Conservation (phyloP, 495 filamentous ascomycete genomes). For the Glarea lozoyensis region DNA sequence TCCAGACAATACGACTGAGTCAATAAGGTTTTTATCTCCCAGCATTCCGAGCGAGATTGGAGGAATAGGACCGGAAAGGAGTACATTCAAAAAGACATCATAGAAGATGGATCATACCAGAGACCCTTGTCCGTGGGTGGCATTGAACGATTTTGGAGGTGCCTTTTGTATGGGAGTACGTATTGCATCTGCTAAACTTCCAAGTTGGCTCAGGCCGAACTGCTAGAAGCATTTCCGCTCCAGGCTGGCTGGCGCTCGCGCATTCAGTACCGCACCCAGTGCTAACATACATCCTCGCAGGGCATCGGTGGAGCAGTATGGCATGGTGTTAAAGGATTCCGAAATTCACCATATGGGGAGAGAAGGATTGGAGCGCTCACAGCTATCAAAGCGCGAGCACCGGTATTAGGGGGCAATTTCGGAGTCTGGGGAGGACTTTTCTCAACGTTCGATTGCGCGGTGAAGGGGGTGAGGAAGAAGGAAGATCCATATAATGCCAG, state of each 20-base stretch:
- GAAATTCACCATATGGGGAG: constrained; percentile 85
- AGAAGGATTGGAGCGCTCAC: constrained; percentile 91
- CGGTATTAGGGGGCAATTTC: constrained; percentile 94
- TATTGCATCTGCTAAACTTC: constrained; percentile 13
- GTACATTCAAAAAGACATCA: constrained; percentile 9
- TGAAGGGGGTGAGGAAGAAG: constrained; percentile 92
- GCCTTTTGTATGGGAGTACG: constrained; percentile 95
- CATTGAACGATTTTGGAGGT: constrained; percentile 92
- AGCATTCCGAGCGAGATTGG: no score
- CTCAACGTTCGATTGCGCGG: constrained; percentile 91
- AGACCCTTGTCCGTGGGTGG: constrained; percentile 93
- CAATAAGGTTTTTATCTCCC: no score
- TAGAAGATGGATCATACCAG: constrained; percentile 67
- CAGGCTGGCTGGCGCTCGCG: no score
- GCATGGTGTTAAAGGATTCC: constrained; percentile 96
- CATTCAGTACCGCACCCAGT: no score
- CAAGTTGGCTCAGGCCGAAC: not conserved
- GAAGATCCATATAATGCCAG: constrained; percentile 96
- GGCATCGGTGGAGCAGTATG: constrained; percentile 90
- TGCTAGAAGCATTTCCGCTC: no score
- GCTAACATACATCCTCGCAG: no score
- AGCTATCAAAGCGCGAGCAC: constrained; percentile 93
- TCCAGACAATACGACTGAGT: no score
- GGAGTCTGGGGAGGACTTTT: constrained; percentile 96
- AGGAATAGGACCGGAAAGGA: not conserved